phyloP scores from a whole-genome alignment of 306 rosid genomes.

The Dalbergia cultrata region DNA sequence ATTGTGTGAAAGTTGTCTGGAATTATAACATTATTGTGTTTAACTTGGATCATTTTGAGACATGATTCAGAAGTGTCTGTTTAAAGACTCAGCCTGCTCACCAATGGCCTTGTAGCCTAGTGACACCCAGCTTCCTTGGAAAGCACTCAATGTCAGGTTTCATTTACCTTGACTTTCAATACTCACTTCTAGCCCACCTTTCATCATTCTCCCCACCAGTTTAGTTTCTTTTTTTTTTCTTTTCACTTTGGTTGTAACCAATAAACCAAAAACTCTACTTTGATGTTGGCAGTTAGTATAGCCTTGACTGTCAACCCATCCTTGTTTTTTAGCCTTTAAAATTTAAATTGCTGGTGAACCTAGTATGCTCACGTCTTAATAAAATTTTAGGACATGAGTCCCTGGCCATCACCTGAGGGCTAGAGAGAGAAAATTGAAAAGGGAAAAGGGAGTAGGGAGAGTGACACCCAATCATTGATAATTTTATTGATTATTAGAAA shows the following conservation, averaged over 20 bases:
- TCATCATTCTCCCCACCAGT: neutral
- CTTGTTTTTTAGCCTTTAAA: conserved; percentile 2
- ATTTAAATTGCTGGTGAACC: neutral
- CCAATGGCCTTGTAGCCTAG: neutral
- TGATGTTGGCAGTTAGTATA: neutral
- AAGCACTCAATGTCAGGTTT: neutral
- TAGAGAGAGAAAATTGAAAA: neutral
- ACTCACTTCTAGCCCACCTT: neutral
- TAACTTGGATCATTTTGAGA: neutral
- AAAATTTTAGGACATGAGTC: neutral
- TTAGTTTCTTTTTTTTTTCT: neutral
- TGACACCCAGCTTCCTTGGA: conserved; percentile 4
- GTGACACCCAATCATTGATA: neutral
- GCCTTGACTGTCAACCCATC: conserved; percentile 10
- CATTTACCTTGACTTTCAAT: neutral
- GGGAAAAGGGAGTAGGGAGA: neutral
- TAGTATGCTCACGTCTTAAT: neutral
- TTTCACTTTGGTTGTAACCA: neutral
- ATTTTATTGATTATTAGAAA: neutral
- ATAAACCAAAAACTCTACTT: neutral
- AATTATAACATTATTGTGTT: neutral
- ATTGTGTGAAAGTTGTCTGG: neutral
- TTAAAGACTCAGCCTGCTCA: neutral
- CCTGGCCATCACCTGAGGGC: conserved; percentile 1
- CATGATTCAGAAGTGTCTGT: neutral